Evolutionary conservation across 495 filamentous ascomycete species (phyloP), one percentile per base, ranked within the genome.

Genomic region (Jackrogersella multiformis): DNA sequence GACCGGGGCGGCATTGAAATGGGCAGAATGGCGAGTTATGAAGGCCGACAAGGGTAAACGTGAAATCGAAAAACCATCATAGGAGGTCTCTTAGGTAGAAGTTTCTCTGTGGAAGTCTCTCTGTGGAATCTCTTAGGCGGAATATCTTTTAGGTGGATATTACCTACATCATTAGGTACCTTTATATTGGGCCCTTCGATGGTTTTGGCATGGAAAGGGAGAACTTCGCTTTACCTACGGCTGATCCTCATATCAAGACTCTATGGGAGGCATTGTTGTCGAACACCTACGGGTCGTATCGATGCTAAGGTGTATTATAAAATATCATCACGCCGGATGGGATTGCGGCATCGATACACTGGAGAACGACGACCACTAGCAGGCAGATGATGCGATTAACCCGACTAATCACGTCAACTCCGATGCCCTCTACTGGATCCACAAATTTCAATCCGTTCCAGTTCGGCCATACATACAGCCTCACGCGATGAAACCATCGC

Each of bases 321-420:
- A 41, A 69, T 63, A 69, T 64, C 67, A 53, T 53, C 51, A 54
- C 56, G 56, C 61, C 34, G 42, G 46, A 36, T 62, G 39, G 61
- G 61, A 70, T 57, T 61, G 56, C 56, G 61, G 61, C 67, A 58
- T 65, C 61, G 46, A 61, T 36, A 52, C 36, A 39, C 61, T 41
- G 56, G 61, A 57, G 61, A 61, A 61, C 24, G n/a, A 57, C 61
- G n/a, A 57, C 61, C 55, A 69, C 49, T 61, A 60, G 55, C 10
- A 32, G 13, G 23, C 16, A 16, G 39, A 74, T 73, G 72, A 61
- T 74, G 72, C 64, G 66, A 74, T 74, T 59, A 72, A 52, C 56
- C 61, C 65, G 60, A 74, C 54, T 63, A 46, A 74, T 73, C 72
- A 73, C 72, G 70, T 74, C 72, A 73, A 70, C 48, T 66, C 63